phyloP scores from a whole-genome alignment of 1,139 yeast genomes.

The Saccharomycopsis crataegensis region DNA sequence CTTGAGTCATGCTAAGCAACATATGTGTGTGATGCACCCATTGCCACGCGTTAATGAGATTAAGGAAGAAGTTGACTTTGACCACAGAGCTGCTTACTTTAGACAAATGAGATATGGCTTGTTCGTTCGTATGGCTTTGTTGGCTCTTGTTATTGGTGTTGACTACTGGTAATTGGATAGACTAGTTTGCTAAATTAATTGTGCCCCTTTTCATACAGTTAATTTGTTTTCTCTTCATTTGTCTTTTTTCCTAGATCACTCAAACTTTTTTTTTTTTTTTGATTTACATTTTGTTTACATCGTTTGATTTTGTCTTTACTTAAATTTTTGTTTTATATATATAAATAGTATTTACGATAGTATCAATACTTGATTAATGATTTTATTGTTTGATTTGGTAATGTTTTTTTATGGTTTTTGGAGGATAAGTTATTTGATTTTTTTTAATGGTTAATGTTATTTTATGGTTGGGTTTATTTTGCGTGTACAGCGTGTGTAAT shows the following conservation, averaged over 20 bases:
- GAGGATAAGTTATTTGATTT: neutral
- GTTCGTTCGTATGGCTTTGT: slow-evolving; percentile 95
- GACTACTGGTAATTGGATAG: slow-evolving; percentile 33
- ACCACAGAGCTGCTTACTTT: slow-evolving; percentile 98
- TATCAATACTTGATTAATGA: too few relatives aligned
- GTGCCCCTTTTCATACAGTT: neutral
- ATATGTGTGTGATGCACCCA: slow-evolving; percentile 99
- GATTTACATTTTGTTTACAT: neutral
- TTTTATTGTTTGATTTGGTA: neutral
- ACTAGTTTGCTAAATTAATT: neutral
- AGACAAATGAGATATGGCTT: slow-evolving; percentile 99
- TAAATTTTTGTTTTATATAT: neutral
- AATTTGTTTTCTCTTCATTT: neutral
- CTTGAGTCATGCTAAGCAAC: slow-evolving; percentile 87
- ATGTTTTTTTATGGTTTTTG: neutral
- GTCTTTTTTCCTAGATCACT: neutral
- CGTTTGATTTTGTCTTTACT: neutral
- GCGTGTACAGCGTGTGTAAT: neutral
- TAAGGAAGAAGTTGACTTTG: slow-evolving; percentile 97
- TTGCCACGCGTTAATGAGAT: slow-evolving; percentile 96
- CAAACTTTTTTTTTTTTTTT: neutral
- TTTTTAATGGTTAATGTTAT: neutral
- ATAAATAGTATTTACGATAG: too few relatives aligned
- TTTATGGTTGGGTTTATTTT: neutral
- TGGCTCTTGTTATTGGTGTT: slow-evolving; percentile 96